Base-by-base conservation (phyloP, 75 land plant genomes). In the Pinus albicaulis region DNA sequence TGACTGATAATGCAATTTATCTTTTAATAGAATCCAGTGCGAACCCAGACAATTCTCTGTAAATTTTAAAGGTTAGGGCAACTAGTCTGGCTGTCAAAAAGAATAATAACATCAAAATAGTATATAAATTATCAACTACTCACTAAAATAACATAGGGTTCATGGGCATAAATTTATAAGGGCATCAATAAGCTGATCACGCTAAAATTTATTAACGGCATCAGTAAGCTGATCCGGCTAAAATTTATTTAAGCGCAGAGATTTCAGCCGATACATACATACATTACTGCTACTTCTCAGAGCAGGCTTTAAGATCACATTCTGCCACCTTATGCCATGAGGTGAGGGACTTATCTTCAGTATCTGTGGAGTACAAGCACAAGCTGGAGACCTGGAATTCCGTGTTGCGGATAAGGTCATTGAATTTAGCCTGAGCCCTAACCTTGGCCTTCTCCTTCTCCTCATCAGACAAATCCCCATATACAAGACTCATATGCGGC, bases 401-500 rank as follows among this genome's bases (percentile, higher is more conserved):
- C 41, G 80, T 72, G 48, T 76, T 59, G 61, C 60, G 23, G 13
- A 88, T 79, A 72, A 60, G 74, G 7, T 79, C 58, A 34, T 87
- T 82, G 57, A 93, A 78, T 44, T 44, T 44, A 3, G 24, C 52
- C 19, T 77, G 73, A 11, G 89, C 98, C 76, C 61, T 86, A 41
- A 85, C 82, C 66, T 76, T 76, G 7, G 96, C 96, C 31, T 76
- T 79, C 59, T 88, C 82, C 85, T 88, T 91, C 58, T 88, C 89
- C 10, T 95, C 93, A 12, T 91, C 91, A 7, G 85, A 57, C 24
- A 91, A 26, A 72, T 93, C 87, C 17, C 79, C 90, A 76, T 95
- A 95, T 16, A 93, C 80, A 53, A 95, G 81, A 81, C 98, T 95
- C 82, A 95, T 55, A 78, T 95, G 96, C 3, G 98, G 96, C 98